These are phyloP conservation scores for Phytophthora sojae DNA, from an alignment of 352 stramenopile species.

Conservation along the genomic window DNA sequence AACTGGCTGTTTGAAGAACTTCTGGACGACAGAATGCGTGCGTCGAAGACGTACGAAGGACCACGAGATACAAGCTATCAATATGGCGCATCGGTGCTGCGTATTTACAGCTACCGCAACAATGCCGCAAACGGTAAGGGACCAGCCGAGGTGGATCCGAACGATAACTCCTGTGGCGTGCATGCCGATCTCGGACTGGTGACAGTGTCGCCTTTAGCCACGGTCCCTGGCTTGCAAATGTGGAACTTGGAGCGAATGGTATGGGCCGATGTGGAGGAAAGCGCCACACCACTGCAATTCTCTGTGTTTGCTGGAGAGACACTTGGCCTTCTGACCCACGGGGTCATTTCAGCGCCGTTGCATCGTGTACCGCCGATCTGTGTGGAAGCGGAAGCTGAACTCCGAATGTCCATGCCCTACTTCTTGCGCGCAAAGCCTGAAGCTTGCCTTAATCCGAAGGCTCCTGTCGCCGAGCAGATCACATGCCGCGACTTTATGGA, in stretches of 20 bases:
- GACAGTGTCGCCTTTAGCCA: constrained; percentile 80
- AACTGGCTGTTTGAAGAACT: constrained; percentile 73
- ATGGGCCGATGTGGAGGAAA: constrained; percentile 81
- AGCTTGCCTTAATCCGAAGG: constrained; percentile 65
- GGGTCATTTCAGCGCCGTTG: constrained; percentile 71
- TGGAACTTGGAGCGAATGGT: constrained; percentile 88
- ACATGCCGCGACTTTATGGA: constrained; percentile 88
- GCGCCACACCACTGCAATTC: constrained; percentile 66
- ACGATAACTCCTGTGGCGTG: constrained; percentile 77
- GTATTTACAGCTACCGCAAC: constrained; percentile 88
- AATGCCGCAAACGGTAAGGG: constrained; percentile 41
- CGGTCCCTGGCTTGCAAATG: constrained; percentile 81
- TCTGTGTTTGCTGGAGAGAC: constrained; percentile 87
- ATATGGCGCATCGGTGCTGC: constrained; percentile 84
- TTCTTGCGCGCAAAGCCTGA: constrained; percentile 72
- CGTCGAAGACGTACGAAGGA: constrained; percentile 31
- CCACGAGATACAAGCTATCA: constrained; percentile 64
- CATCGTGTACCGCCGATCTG: constrained; percentile 81
- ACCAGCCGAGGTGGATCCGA: constrained; percentile 40
- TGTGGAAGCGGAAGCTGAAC: constrained; percentile 60
- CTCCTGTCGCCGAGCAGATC: constrained; percentile 43
- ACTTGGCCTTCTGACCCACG: constrained; percentile 76
- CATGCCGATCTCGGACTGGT: constrained; percentile 84
- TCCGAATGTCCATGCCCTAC: constrained; percentile 90
- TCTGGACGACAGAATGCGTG: constrained; percentile 62